A percentile compares a stretch with the other conserved stretches of the same genome.
phyloP scores from a whole-genome alignment of 2,329 filamentous ascomycete species.

The Botrytis galanthina region DNA sequence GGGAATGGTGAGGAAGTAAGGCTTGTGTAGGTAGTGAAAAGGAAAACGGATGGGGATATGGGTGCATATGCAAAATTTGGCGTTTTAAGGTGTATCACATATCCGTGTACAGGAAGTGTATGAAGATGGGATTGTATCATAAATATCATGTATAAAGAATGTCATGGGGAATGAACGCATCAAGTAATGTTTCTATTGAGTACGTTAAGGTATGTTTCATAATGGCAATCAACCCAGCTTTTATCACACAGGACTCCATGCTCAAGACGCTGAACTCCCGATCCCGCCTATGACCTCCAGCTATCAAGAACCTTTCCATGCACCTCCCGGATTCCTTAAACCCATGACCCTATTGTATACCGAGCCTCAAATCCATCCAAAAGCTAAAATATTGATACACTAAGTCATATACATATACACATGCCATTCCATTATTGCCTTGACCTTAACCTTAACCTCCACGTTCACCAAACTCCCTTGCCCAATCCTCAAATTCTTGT shows the following conservation, averaged over 20 bases:
- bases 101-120: slow-evolving; percentile 4
- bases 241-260: neutral
- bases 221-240: neutral
- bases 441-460: slow-evolving; percentile 69
- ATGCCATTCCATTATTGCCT: neutral
- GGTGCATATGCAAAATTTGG: slow-evolving; percentile 17
- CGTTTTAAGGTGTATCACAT: slow-evolving; percentile 11
- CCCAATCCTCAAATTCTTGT: slow-evolving; percentile 92
- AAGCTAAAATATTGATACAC: slow-evolving; percentile 14
- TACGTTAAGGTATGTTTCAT: neutral
- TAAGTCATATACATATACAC: slow-evolving; percentile 2
- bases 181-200: neutral
- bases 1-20: slow-evolving; percentile 5
- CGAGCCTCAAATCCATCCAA: slow-evolving; percentile 1
- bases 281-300: neutral
- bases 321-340: neutral
- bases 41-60: neutral
- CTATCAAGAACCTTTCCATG: neutral
- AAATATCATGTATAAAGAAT: neutral
- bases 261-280: neutral
- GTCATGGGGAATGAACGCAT: neutral
- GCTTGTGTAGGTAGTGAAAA: neutral
- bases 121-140: slow-evolving; percentile 18
- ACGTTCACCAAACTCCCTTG: slow-evolving; percentile 85
- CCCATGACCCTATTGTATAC: slow-evolving; percentile 5